Evolutionary conservation across 306 rosid species (phyloP), one percentile per base, ranked within the genome.

Genomic region (Sicyos baderoa): DNA sequence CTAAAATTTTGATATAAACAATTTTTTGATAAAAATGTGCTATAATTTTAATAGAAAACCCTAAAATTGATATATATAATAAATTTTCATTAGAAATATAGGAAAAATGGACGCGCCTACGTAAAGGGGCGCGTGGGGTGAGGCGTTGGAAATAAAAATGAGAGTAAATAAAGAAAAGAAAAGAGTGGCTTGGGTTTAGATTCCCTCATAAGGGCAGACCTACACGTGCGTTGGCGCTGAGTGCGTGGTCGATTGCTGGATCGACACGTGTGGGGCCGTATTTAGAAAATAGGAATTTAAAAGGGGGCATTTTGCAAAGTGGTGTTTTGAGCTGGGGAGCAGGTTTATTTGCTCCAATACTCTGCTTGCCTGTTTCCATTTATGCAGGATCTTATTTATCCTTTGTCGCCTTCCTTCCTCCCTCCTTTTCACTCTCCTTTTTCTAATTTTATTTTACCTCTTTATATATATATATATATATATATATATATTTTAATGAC

Each of bases 281-380:
- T 61, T 61, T 61, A 37, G 0, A 61, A 61, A 61, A 37, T n/a
- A 2, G 9, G 11, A 37, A 61, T 8, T 2, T 6, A 16, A 3
- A 3, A 7, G 69, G 69, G 51, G 7, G 9, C 3, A 17, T 42
- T 4, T 44, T 79, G 75, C 62, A 75, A 76, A 72, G 61, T 53
- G 71, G 77, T 74, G 87, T 72, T 82, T 18, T 76, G 80, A 2
- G 70, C n/a, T 21, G 71, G 88, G 91, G 82, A 81, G 78, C 96
- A 86, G 22, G 67, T 79, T 84, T 58, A 50, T 63, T 37, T 73
- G 3, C 68, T 71, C 66, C 68, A 79, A 48, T 71, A 65, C 70
- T 6, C 3, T 47, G 55, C 19, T 61, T 35, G 67, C n/a, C 19
- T 49, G 72, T 53, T 70, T 29, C 59, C 74, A 48, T 77, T 78